Evolutionary conservation across 2,329 filamentous ascomycete species (phyloP), one percentile per base, ranked within the genome.

Genomic region (Nemania sp.): DNA sequence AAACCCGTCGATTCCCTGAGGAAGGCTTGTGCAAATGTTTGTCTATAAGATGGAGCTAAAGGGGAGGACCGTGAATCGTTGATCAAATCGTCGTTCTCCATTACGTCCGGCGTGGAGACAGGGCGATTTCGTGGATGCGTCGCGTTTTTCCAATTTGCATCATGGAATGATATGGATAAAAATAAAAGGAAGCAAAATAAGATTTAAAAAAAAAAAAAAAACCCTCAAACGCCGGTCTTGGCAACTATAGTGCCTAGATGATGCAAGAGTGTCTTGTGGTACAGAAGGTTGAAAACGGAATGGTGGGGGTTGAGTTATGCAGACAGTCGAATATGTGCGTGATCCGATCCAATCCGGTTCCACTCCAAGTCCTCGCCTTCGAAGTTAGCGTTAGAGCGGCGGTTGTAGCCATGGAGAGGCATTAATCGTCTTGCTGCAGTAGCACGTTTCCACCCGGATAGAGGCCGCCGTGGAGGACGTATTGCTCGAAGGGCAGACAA

Each of bases 401-500:
- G 22, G 37, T 41, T 3, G 22, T 41, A 15, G 23, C 11, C 12
- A 24, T 43, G 5, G 22, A 36, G 26, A 20, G 8, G 4, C 17
- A 19, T 41, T 9, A 41, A 41, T 63, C 63, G 7, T 52, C 54
- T 36, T 64, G 57, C 9, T 66, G 59, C 9, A 46, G 31, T 42
- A 66, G 26, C 14, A 44, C 41, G 39, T 49, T 63, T 15, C 63
- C 62, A 36, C 56, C 49, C 2, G 68, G 68, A 48, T 76, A 78
- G 6, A 65, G 52, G 2, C 73, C 73, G 3, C 71, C 70, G n/a
- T 62, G 56, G 15, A 76, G 68, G 7, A 77, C 58, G 46, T 73
- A 77, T 20, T 69, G 66, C 65, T 77, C 75, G 57, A 77, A 72
- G 6, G 68, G 70, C 15, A 65, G 54, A 26, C 69, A 73, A 60